phyloP scores from a whole-genome alignment of 805 yeast species.

The Ogataea henricii region DNA sequence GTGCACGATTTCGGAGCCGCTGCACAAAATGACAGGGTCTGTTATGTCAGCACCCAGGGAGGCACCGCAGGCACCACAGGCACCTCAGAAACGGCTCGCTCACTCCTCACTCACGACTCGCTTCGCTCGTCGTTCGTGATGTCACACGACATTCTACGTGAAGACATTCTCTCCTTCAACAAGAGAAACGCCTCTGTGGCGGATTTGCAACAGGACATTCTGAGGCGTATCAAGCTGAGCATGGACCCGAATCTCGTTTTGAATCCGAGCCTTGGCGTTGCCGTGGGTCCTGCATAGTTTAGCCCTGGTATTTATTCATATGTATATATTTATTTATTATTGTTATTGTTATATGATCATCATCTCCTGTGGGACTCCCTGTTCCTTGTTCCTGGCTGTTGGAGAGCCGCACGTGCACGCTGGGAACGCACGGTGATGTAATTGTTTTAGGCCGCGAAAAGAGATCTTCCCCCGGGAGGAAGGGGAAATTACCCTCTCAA shows the following conservation, averaged over 20 bases:
- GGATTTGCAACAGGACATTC: neutral
- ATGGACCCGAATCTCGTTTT: constrained; percentile 20
- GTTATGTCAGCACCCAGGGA: no score
- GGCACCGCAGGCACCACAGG: no score
- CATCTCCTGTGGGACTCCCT: neutral
- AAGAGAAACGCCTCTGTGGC: no score
- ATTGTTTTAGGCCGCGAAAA: neutral
- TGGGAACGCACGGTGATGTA: neutral
- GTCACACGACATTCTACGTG: constrained; percentile 9
- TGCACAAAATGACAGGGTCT: neutral
- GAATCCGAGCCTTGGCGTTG: constrained; percentile 11
- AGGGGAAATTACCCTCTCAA: neutral
- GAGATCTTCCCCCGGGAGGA: neutral
- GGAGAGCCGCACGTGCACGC: neutral
- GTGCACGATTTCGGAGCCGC: neutral
- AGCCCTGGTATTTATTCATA: neutral
- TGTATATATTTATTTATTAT: neutral
- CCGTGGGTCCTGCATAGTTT: neutral
- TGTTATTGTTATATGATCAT: neutral
- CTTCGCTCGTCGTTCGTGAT: no score
- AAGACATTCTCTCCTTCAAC: constrained; percentile 3
- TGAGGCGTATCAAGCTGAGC: constrained; percentile 17
- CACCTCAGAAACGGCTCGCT: no score
- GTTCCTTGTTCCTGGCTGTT: constrained; percentile 1
- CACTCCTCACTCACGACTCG: no score